Percentiles rank a stretch among this genome's conserved stretches.
Evolutionary conservation across 306 rosid species (phyloP).

Genomic region (Cyamopsis tetragonoloba): DNA sequence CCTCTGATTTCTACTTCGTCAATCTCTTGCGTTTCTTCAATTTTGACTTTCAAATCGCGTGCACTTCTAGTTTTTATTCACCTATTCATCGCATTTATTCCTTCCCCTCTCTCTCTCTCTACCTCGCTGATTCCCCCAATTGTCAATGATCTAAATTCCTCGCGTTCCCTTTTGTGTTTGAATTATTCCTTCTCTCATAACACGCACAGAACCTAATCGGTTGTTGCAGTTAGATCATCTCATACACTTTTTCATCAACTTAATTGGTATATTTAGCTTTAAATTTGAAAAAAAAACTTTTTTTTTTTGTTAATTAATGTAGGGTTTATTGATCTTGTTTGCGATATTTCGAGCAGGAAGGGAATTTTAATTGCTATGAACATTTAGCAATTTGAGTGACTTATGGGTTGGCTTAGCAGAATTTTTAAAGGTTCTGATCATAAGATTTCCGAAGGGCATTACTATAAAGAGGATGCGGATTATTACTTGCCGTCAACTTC

Average conservation of each 20-base stretch:
- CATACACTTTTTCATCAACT: slow-evolving; percentile 14
- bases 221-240: slow-evolving; percentile 16
- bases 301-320: neutral
- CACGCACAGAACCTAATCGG: neutral
- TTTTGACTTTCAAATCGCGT: slow-evolving; percentile 66
- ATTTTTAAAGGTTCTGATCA: slow-evolving; percentile 70
- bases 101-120: neutral
- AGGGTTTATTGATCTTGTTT: slow-evolving; percentile 16
- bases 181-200: slow-evolving; percentile 3
- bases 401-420: slow-evolving; percentile 84
- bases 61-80: slow-evolving; percentile 26
- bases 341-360: slow-evolving; percentile 47
- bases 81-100: neutral
- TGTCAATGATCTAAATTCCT: slow-evolving; percentile 23
- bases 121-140: neutral
- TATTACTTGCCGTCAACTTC: slow-evolving; percentile 63
- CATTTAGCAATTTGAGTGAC: slow-evolving; percentile 21
- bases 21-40: slow-evolving; percentile 27
- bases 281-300: too few species aligned
- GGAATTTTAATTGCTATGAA: slow-evolving; percentile 35
- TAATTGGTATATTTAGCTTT: slow-evolving; percentile 20
- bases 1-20: neutral
- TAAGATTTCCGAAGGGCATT: slow-evolving; percentile 64
- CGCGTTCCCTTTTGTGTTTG: slow-evolving; percentile 23
- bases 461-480: slow-evolving; percentile 48